These are phyloP conservation scores for Suhomyces pyralidae DNA, from an alignment of 805 yeast genomes.

Conservation along the genomic window DNA sequence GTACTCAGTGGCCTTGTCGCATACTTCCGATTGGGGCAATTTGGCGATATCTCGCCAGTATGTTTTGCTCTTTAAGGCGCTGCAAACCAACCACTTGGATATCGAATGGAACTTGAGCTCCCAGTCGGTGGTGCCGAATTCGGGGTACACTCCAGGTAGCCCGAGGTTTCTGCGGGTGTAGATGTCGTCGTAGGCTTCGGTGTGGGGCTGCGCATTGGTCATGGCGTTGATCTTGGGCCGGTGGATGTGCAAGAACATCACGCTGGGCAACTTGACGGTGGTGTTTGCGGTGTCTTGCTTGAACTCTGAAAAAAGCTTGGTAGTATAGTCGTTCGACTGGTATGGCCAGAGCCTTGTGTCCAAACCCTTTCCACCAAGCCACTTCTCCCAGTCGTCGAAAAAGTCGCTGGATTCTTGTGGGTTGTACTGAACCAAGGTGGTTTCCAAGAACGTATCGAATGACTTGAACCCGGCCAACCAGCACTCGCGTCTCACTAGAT, in stretches of 20 bases:
- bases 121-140: constrained; percentile 27
- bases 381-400: constrained; percentile 23
- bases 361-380: constrained; percentile 18
- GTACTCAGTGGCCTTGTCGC: constrained; percentile 17
- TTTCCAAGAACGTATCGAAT: constrained; percentile 12
- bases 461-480: constrained; percentile 10
- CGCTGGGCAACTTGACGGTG: constrained; percentile 17
- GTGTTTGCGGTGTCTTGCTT: not conserved
- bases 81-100: constrained; percentile 30
- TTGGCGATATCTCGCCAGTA: constrained; percentile 20
- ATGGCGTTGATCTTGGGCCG: constrained; percentile 33
- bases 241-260: constrained; percentile 31
- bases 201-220: constrained; percentile 14
- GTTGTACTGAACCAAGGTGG: constrained; percentile 32
- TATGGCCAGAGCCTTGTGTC: constrained; percentile 32
- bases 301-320: constrained; percentile 20
- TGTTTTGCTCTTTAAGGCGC: constrained; percentile 18
- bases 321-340: constrained; percentile 26
- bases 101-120: constrained; percentile 33
- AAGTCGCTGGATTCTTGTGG: constrained; percentile 21
- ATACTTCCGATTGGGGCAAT: constrained; percentile 14
- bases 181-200: constrained; percentile 11
- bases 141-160: constrained; percentile 15
- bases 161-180: constrained; percentile 25
- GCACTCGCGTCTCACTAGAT: constrained; percentile 25